phyloP scores from a whole-genome alignment of 2,329 filamentous ascomycete genomes.

The Fusarium annulatum region DNA sequence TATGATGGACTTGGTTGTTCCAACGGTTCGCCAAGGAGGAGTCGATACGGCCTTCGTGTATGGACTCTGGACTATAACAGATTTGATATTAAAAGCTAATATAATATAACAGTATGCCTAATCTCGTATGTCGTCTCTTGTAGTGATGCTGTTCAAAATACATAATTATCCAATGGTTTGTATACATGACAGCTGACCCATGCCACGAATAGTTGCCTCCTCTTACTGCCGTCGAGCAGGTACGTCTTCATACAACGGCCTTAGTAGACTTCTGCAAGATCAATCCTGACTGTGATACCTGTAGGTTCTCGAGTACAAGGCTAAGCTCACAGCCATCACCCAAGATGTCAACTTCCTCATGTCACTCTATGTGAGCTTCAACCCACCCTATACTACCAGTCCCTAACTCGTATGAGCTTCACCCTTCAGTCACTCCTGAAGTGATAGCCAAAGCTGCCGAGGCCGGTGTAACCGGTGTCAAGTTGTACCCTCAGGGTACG shows the following conservation, averaged over 20 bases:
- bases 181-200: conserved; percentile 5
- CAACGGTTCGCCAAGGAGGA: conserved; percentile 67
- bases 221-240: conserved; percentile 32
- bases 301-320: conserved; percentile 73
- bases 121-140: conserved; percentile 58
- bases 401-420: conserved; percentile 53
- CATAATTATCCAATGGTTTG: background rate
- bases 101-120: conserved; percentile 61
- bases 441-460: conserved; percentile 78
- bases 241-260: background rate
- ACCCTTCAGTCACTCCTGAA: conserved; percentile 72
- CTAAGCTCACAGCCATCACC: conserved; percentile 68
- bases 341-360: conserved; percentile 76
- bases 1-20: conserved; percentile 68
- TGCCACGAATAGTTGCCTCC: conserved; percentile 26
- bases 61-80: conserved; percentile 43
- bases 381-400: background rate
- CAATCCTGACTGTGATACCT: background rate
- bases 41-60: conserved; percentile 70
- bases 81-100: conserved; percentile 35
- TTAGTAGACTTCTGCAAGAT: too few relatives aligned
- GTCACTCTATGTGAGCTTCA: conserved; percentile 69
- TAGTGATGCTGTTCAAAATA: conserved; percentile 8
- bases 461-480: conserved; percentile 77
- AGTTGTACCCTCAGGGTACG: conserved; percentile 70